Evolutionary conservation across 2,329 filamentous ascomycete genomes (phyloP).

Genomic region (Calonectria hawksworthii): DNA sequence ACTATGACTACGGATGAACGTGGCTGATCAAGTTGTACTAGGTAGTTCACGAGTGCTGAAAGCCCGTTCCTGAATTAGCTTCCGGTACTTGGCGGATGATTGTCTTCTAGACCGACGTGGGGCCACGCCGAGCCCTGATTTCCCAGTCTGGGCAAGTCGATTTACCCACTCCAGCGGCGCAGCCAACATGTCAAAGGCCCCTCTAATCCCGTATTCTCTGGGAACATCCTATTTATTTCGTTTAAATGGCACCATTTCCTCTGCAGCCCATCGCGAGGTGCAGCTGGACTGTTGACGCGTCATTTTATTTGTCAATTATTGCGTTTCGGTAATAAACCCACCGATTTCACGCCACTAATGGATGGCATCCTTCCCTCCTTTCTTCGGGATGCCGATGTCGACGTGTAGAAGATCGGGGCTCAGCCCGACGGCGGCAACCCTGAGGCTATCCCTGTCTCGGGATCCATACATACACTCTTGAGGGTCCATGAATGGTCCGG

Average conservation of each 20-base stretch:
- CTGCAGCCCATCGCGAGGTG: not conserved
- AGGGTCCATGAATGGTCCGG: too few species aligned
- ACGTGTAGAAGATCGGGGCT: not conserved
- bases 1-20: too few species aligned
- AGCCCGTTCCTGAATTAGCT: not conserved
- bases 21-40: too few species aligned
- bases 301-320: not conserved
- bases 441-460: not conserved
- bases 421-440: not conserved
- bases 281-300: not conserved
- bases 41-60: too few species aligned
- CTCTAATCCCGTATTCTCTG: not conserved
- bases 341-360: not conserved
- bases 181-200: not conserved
- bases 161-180: not conserved
- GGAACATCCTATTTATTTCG: not conserved
- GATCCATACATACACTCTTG: too few species aligned
- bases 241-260: not conserved
- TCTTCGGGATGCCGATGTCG: not conserved
- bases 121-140: not conserved
- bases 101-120: not conserved
- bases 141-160: not conserved
- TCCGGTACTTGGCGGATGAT: not conserved
- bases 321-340: not conserved
- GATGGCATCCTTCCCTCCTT: not conserved